These are phyloP conservation scores for Pulveroboletus ridleyi DNA, from an alignment of 1,284 basidiomycete species.

Conservation along the genomic window DNA sequence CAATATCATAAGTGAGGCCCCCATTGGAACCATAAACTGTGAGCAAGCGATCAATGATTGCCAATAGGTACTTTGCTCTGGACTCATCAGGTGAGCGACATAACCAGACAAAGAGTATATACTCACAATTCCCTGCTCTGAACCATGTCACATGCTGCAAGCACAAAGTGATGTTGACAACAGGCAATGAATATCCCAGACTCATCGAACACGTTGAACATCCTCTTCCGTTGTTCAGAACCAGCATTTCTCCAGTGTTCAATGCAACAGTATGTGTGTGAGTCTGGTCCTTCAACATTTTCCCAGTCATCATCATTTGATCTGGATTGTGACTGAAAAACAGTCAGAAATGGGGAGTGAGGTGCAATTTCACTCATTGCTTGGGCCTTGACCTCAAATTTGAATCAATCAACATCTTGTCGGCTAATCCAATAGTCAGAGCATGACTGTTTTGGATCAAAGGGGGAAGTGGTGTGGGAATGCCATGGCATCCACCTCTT, in stretches of 20 bases:
- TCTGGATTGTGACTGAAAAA: too few species aligned
- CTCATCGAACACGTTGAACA: neutral
- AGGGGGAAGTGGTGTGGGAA: neutral
- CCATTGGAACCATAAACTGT: too few species aligned
- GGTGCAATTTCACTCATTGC: neutral
- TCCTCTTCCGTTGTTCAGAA: too few species aligned
- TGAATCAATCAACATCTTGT: neutral
- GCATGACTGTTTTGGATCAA: neutral
- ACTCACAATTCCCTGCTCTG: neutral
- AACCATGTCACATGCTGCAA: neutral
- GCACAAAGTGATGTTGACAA: neutral
- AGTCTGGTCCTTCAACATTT: neutral
- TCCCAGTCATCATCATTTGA: too few species aligned
- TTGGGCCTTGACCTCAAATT: neutral
- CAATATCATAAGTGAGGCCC: too few species aligned
- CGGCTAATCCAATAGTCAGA: conserved; percentile 2
- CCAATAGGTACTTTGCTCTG: too few species aligned
- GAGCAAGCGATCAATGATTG: neutral
- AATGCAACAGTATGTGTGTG: neutral
- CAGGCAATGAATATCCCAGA: neutral
- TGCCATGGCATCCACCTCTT: too few species aligned
- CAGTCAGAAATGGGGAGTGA: neutral
- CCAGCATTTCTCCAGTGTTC: neutral
- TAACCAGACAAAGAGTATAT: too few species aligned
- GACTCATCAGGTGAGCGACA: too few species aligned